phyloP scores from a whole-genome alignment of 345 rosid genomes.

The Kandelia obovata region DNA sequence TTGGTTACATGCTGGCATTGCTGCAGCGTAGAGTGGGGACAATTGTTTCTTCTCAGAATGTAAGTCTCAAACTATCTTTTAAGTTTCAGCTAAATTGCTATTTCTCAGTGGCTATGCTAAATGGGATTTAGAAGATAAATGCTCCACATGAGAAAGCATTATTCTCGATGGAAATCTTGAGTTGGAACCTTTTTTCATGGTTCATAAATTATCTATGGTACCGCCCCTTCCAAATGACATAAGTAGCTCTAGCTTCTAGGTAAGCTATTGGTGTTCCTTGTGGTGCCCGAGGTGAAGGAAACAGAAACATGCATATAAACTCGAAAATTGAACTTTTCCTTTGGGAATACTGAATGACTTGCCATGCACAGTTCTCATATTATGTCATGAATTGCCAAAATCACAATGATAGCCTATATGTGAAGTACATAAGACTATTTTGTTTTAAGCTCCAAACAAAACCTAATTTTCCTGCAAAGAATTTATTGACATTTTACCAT shows the following conservation, averaged over 20 bases:
- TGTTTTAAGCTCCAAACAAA: conserved; percentile 3
- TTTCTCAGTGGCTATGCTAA: conserved; percentile 4
- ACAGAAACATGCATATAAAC: not conserved
- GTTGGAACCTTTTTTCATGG: too few species aligned
- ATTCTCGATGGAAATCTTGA: conserved; percentile 1
- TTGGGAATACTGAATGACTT: not conserved
- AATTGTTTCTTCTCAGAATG: conserved; percentile 64
- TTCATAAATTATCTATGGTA: too few species aligned
- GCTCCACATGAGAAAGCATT: not conserved
- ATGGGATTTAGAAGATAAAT: not conserved
- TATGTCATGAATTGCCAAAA: conserved; percentile 4
- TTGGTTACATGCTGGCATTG: conserved; percentile 94
- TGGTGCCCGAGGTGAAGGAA: not conserved
- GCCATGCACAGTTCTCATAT: not conserved
- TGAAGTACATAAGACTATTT: not conserved
- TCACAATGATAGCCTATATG: not conserved
- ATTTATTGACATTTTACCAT: not conserved
- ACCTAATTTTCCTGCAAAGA: not conserved
- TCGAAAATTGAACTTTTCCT: not conserved
- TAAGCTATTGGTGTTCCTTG: not conserved
- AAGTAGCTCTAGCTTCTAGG: too few species aligned
- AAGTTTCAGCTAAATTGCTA: not conserved
- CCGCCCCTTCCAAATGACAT: too few species aligned
- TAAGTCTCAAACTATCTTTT: conserved; percentile 26
- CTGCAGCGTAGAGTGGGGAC: conserved; percentile 75